phyloP scores from a whole-genome alignment of 2,329 filamentous ascomycete genomes.

The Epichloe gansuensis region DNA sequence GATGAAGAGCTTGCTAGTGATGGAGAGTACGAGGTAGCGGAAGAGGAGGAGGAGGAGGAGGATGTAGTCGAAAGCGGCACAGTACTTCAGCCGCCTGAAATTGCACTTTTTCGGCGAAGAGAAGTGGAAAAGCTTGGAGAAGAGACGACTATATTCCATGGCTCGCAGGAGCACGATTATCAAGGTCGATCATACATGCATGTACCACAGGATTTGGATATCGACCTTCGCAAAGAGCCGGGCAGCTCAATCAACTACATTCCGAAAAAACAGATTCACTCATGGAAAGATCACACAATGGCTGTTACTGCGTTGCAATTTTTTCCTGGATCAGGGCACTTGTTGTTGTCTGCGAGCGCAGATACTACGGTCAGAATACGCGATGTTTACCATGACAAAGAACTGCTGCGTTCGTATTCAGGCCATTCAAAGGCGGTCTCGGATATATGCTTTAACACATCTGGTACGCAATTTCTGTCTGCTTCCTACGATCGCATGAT shows the following conservation, averaged over 20 bases:
- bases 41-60: constrained; percentile 65
- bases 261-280: constrained; percentile 85
- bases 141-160: constrained; percentile 83
- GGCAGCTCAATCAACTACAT: constrained; percentile 80
- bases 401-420: constrained; percentile 79
- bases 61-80: constrained; percentile 53
- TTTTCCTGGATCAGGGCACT: constrained; percentile 76
- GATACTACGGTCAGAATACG: constrained; percentile 88
- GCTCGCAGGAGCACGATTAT: constrained; percentile 74
- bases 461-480: constrained; percentile 76
- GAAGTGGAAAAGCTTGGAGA: constrained; percentile 47
- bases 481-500: constrained; percentile 91
- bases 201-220: constrained; percentile 76
- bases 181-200: constrained; percentile 97
- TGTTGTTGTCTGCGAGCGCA: constrained; percentile 79
- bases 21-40: constrained; percentile 65
- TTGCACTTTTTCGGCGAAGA: constrained; percentile 42
- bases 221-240: constrained; percentile 70
- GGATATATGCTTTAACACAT: constrained; percentile 74
- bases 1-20: constrained; percentile 65
- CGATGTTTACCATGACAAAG: constrained; percentile 82
- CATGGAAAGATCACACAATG: constrained; percentile 74
- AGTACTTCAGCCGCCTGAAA: constrained; percentile 41
- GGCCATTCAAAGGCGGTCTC: constrained; percentile 86
- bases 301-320: constrained; percentile 82